Base-by-base conservation (phyloP, 2,329 filamentous ascomycete species). In the Endothia cerciana region DNA sequence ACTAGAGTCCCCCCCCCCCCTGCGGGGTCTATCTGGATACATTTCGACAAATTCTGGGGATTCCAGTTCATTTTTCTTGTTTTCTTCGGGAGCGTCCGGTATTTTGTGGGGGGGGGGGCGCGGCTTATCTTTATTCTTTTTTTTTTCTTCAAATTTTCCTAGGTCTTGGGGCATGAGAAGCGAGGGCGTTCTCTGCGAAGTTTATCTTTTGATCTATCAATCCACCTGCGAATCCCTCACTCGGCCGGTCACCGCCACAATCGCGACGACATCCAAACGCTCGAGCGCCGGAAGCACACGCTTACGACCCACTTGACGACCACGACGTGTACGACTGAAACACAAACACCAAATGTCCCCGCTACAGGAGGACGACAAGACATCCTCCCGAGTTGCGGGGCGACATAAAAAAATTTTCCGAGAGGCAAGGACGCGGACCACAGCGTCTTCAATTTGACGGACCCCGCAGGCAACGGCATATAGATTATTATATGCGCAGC, bases 1-100 rank as follows among this genome's bases (percentile, higher is more conserved):
- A 96, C 82, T 97, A 85, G 77, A 70, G 69, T 66, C 71, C 69
- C 60, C 4, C 4, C 38, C 10, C 15, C 28, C 22, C 15, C 11
- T 49, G n/a, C n/a, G n/a, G n/a, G 56, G 3, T 33, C n/a, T 41
- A 28, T 58, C 33, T 56, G n/a, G 11, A 22, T 38, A 56, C 36
- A 5, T 58, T 15, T 40, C 19, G 33, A 58, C 36, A 33, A 57
- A 1, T 22, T 51, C 15, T 51, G 30, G 30, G 30, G 10, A 19
- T 22, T 22, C 17, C 71, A 69, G 69, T 70, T 71, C 74, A 70
- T 74, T 45, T 64, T 43, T 60, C 19, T 10, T 51, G 33, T 33
- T 30, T 11, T 28, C 36, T 57, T 36, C 22, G 53, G 53, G 10
- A 36, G 22, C 40, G 36, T 63, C 41, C 33, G 8, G n/a, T 17